Conservation (phyloP, 2,329 filamentous ascomycete genomes). For the Xylogone sp. region DNA sequence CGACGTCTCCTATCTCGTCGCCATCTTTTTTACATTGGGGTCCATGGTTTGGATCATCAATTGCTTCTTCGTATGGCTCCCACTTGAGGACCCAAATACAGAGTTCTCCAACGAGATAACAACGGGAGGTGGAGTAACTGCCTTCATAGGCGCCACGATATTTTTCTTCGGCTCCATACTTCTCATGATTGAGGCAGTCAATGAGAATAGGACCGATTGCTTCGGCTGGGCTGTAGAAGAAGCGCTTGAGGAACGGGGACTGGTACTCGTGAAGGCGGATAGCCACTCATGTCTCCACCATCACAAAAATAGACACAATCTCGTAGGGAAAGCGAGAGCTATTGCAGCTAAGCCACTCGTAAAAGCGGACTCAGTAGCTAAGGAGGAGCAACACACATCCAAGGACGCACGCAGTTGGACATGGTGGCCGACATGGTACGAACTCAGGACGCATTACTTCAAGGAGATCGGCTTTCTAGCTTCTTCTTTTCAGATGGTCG, state of each 20-base stretch:
- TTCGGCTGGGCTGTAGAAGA: constrained; percentile 66
- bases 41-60: constrained; percentile 55
- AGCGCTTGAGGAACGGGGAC: constrained; percentile 31
- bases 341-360: constrained; percentile 7
- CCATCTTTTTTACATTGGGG: constrained; percentile 49
- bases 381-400: constrained; percentile 9
- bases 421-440: constrained; percentile 56
- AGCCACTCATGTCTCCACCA: constrained; percentile 34
- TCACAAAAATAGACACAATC: constrained; percentile 33
- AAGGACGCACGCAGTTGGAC: constrained; percentile 39
- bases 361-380: constrained; percentile 10
- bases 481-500: constrained; percentile 50
- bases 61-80: constrained; percentile 61
- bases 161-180: constrained; percentile 63
- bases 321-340: constrained; percentile 29
- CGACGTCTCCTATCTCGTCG: constrained; percentile 54
- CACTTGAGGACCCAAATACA: constrained; percentile 46
- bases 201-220: constrained; percentile 60
- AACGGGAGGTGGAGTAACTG: constrained; percentile 56
- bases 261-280: constrained; percentile 14
- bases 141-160: constrained; percentile 63
- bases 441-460: constrained; percentile 56
- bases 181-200: constrained; percentile 65
- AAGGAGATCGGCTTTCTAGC: constrained; percentile 61
- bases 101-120: constrained; percentile 51